Evolutionary conservation across 495 filamentous ascomycete genomes (phyloP), one percentile per base, ranked within the genome.

Genomic region (Parachaetomium inaequale): DNA sequence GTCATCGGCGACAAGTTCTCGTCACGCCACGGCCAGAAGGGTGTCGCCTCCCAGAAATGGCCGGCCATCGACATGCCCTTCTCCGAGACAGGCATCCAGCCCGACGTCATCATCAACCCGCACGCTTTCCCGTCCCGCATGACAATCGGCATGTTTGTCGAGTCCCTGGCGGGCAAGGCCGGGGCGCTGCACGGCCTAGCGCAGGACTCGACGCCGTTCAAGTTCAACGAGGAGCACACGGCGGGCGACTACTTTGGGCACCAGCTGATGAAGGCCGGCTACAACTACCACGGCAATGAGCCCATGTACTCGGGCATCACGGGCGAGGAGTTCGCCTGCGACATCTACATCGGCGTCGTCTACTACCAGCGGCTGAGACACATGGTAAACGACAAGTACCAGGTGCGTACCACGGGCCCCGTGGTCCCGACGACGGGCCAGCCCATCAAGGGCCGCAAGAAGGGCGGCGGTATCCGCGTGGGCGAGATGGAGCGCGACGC

Each of bases 321-420:
- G 0, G 94, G 94, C 61, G 86, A 93, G 68, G 94, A 98, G 75
- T 86, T 98, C 21, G 84, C 87, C 26, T 93, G 91, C 10, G 94
- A 98, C 75, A 98, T 98, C 72, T 98, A 95, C 77, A 86, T 97
- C 63, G 94, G 94, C 26, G 84, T 96, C 54, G 94, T 98, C 60
- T 96, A 96, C 80, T 98, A 98, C 82, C 94, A 98, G 74, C 87
- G 94, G 70, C 81, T 98, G 54, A 83, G 94, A 70, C 94, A 98
- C 85, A 98, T 98, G 94, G 94, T 98, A 23, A 96, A 96, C 81
- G 94, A 98, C 75, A 98, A 98, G 76, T 98, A 91, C 84, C 94
- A 98, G 76, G 94, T 98, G 60, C 86, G 94, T 72, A 97, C 94
- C 3, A 98, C 94, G 0, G 94, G 94, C 36, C 92, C 90, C 32